Conservation (phyloP, 768 basidiomycete genomes). For the Mycena galopus region DNA sequence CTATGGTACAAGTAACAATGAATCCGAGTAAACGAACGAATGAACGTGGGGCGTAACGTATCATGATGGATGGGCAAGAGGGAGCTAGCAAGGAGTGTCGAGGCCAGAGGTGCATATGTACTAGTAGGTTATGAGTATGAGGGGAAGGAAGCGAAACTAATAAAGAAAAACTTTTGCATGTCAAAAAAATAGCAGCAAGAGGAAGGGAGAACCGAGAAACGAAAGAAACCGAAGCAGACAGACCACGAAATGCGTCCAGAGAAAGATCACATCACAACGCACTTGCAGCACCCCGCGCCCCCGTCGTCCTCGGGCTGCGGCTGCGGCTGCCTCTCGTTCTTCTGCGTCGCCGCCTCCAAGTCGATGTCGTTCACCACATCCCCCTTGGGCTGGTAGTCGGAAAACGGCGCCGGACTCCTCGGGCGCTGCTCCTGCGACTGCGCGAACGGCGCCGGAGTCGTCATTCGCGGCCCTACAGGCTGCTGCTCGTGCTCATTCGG, state of each 20-base stretch:
- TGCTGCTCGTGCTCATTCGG: slow-evolving; percentile 41
- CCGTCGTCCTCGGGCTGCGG: slow-evolving; percentile 62
- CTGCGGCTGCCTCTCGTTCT: slow-evolving; percentile 43
- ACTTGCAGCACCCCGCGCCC: slow-evolving; percentile 81
- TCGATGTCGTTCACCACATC: slow-evolving; percentile 26
- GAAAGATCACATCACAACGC: slow-evolving; percentile 81
- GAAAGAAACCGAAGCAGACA: background rate
- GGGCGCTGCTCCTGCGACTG: slow-evolving; percentile 47
- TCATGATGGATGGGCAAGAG: too few relatives aligned
- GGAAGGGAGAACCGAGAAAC: background rate
- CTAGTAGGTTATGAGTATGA: too few relatives aligned
- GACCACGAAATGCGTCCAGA: background rate
- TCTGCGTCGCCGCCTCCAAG: slow-evolving; percentile 47
- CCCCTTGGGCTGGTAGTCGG: slow-evolving; percentile 62
- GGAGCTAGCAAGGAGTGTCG: too few relatives aligned
- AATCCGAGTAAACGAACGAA: background rate
- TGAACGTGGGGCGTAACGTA: too few relatives aligned
- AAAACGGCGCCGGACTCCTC: slow-evolving; percentile 72
- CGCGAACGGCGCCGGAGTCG: slow-evolving; percentile 33
- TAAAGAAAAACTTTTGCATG: background rate
- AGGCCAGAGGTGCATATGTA: too few relatives aligned
- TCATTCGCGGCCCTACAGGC: slow-evolving; percentile 35
- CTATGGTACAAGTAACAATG: slow-evolving; percentile 22
- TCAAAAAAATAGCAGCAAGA: slow-evolving; percentile 3
- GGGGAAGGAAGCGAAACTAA: too few relatives aligned